These are phyloP conservation scores for Pythium dissotocum DNA, from an alignment of 352 stramenopile species.

Conservation along the genomic window DNA sequence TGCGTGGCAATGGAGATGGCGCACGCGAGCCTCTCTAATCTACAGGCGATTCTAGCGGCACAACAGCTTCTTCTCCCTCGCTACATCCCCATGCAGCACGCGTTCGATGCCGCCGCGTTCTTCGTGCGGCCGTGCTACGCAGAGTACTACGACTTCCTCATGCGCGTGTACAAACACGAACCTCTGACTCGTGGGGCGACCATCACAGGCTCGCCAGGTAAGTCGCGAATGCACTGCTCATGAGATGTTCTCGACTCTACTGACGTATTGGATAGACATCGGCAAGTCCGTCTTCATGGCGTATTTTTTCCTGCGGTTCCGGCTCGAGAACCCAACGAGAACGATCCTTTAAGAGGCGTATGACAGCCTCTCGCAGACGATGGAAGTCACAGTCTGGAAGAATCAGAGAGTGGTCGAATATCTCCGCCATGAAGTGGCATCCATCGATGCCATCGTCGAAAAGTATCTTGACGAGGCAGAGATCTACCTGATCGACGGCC, in stretches of 20 bases:
- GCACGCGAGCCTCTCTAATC: background rate
- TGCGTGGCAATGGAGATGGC: background rate
- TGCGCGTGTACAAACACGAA: background rate
- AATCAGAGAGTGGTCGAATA: background rate
- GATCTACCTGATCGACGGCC: background rate
- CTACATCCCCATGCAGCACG: slow-evolving; percentile 8
- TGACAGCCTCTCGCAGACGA: background rate
- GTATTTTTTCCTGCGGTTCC: slow-evolving; percentile 16
- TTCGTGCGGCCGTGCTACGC: slow-evolving; percentile 11
- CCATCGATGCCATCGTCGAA: background rate
- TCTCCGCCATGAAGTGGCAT: background rate
- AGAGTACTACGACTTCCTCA: slow-evolving; percentile 7
- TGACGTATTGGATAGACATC: slow-evolving; percentile 2
- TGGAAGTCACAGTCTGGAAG: background rate
- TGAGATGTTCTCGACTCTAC: background rate
- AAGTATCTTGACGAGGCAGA: background rate
- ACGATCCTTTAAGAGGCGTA: background rate
- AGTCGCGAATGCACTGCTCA: background rate
- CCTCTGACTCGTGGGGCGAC: background rate
- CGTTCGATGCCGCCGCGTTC: background rate
- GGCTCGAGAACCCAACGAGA: background rate
- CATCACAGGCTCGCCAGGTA: slow-evolving; percentile 9
- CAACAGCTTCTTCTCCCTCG: background rate
- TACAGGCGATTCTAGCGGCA: background rate
- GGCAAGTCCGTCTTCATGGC: slow-evolving; percentile 19